Base-by-base conservation (phyloP, 495 filamentous ascomycete genomes). In the Aspergillus steynii region DNA sequence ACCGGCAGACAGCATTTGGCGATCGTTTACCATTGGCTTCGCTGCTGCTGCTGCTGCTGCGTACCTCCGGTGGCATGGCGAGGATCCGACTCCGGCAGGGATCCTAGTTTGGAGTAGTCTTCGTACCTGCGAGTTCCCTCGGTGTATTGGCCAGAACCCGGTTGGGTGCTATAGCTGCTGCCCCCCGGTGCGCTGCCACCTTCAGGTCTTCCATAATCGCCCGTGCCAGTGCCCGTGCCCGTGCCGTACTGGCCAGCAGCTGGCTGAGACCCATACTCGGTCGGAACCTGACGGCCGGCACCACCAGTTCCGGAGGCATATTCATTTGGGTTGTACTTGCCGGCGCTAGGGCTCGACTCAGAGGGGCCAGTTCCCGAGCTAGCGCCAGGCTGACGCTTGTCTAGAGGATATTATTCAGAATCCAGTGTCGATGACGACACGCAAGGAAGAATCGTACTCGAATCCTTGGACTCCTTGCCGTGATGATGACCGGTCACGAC, bases 401-500 rank as follows among this genome's bases (percentile, higher is more conserved):
- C 65, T 67, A 29, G 26, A 37, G 31, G 10, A 42, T 42, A 42
- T 42, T 55, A 42, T 34, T 51, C 25, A 46, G 45, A 73, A 53
- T 50, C 28, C 28, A 20, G n/a, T 46, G 20, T 28, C 28, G 15
- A 53, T 25, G 51, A 29, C 29, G 6, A 27, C 15, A 31, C 10
- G 26, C 26, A 27, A 25, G 10, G 7, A 8, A 12, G 15, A 50
- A 31, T 27, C 15, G n/a, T 27, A 53, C 25, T 56, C n/a, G 29
- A n/a, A 28, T 25, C n/a, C 28, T 29, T 63, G 27, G 66, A 63
- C 14, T 61, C 64, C 31, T 55, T 62, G 32, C 62, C 65, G 65
- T 58, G 28, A 20, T 71, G 66, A 55, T 70, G 65, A 50, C 74
- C 64, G 56, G 82, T 76, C 59, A 92, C 62, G 68, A 82, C 86